Evolutionary conservation across 306 rosid genomes (phyloP).

Genomic region (Acacia confusa): DNA sequence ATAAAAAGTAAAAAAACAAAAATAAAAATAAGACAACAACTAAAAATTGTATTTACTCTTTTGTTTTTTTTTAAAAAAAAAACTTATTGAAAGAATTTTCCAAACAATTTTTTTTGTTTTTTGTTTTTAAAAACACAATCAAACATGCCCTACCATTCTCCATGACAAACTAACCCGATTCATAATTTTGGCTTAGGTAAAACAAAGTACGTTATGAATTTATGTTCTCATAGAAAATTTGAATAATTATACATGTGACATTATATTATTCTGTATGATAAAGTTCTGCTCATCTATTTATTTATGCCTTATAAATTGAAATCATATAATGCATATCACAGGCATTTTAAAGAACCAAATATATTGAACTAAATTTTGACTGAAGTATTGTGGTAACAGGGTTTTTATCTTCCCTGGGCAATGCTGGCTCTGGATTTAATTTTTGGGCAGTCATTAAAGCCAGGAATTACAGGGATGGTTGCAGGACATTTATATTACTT

Average conservation of each 20-base stretch:
- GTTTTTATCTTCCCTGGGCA: slow-evolving; percentile 79
- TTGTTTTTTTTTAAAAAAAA: no score
- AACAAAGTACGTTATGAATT: no score
- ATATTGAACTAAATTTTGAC: neutral
- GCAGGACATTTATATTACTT: slow-evolving; percentile 80
- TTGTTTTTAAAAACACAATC: no score
- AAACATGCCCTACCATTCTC: neutral
- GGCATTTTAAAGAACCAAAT: neutral
- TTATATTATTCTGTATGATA: no score
- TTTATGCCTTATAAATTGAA: no score
- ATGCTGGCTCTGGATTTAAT: slow-evolving; percentile 53
- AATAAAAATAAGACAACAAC: no score
- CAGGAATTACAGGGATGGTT: slow-evolving; percentile 57
- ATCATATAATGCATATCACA: neutral
- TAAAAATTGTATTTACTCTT: no score
- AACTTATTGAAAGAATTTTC: no score
- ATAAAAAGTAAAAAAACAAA: no score
- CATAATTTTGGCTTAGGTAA: neutral
- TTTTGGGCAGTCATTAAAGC: slow-evolving; percentile 48
- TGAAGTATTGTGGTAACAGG: slow-evolving; percentile 32
- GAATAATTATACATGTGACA: no score
- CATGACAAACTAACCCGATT: neutral
- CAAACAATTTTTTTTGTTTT: no score
- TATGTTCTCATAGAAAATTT: neutral
- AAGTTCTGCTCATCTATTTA: no score